phyloP scores from a whole-genome alignment of 1,284 basidiomycete genomes.

The Sporisorium sorghi region DNA sequence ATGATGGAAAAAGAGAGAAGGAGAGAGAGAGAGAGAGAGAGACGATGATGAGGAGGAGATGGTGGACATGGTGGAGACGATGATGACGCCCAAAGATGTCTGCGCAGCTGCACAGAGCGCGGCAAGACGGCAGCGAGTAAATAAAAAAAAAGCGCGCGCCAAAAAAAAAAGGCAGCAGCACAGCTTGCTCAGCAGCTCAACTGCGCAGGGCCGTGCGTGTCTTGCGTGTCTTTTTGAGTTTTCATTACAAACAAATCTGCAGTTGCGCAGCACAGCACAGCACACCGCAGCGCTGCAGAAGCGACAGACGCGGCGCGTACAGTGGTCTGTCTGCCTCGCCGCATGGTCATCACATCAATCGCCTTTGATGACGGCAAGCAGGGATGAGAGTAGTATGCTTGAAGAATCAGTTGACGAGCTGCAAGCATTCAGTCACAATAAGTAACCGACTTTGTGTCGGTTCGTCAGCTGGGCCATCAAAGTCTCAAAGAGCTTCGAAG shows the following conservation, averaged over 20 bases:
- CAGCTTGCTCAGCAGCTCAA: background rate
- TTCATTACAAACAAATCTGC: background rate
- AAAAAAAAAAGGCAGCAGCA: too few species aligned
- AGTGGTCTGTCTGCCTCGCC: too few species aligned
- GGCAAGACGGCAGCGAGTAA: background rate
- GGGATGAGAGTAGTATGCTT: too few species aligned
- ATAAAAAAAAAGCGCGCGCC: background rate
- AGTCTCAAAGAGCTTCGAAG: background rate
- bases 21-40: background rate
- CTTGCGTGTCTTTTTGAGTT: background rate
- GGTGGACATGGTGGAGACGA: background rate
- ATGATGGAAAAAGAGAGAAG: slow-evolving; percentile 6
- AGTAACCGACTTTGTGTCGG: too few species aligned
- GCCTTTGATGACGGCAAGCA: too few species aligned
- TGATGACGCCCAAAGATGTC: background rate
- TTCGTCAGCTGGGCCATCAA: too few species aligned
- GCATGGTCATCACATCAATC: too few species aligned
- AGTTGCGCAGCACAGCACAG: background rate
- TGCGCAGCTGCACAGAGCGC: background rate
- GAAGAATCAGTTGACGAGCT: too few species aligned
- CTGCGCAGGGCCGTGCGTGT: slow-evolving; percentile 9
- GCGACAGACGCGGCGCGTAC: too few species aligned
- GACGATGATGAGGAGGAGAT: slow-evolving; percentile 7
- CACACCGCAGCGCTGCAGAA: background rate
- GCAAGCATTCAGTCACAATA: too few species aligned